Evolutionary conservation across 2,329 filamentous ascomycete genomes (phyloP).

Genomic region (Ophiostoma fasciatum): DNA sequence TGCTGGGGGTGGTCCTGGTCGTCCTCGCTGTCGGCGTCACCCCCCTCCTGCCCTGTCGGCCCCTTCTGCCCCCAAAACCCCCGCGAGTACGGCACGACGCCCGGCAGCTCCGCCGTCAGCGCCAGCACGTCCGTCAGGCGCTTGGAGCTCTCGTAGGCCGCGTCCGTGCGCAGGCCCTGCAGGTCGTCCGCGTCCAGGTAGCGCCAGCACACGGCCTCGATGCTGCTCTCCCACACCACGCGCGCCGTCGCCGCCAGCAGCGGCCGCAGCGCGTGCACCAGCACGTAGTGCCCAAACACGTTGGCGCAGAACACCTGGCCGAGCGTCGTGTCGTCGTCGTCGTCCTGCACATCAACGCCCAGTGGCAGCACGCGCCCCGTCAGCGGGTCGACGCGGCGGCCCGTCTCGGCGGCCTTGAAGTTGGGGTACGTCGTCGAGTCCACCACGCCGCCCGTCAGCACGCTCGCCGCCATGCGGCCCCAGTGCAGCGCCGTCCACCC

Average conservation of each 20-base stretch:
- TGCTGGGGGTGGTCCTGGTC: slow-evolving; percentile 24
- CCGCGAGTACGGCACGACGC: slow-evolving; percentile 39
- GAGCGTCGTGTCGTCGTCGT: slow-evolving; percentile 39
- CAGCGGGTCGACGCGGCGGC: slow-evolving; percentile 26
- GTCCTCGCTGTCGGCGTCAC: slow-evolving; percentile 11
- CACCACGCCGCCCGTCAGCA: slow-evolving; percentile 45
- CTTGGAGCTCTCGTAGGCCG: slow-evolving; percentile 77
- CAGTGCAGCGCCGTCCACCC: slow-evolving; percentile 74
- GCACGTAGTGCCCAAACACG: slow-evolving; percentile 87
- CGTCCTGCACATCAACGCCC: too few relatives aligned
- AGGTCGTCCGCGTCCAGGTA: slow-evolving; percentile 55
- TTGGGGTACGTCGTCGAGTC: slow-evolving; percentile 61
- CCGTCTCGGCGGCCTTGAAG: slow-evolving; percentile 52
- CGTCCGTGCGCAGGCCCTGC: slow-evolving; percentile 48
- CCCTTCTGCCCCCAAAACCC: slow-evolving; percentile 40
- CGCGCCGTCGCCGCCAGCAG: slow-evolving; percentile 49
- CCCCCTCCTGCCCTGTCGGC: too few relatives aligned
- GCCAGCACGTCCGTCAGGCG: slow-evolving; percentile 70
- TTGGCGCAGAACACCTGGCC: slow-evolving; percentile 84
- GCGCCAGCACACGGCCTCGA: slow-evolving; percentile 43
- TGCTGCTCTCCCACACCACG: slow-evolving; percentile 75
- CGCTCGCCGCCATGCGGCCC: slow-evolving; percentile 35
- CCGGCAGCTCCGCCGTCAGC: slow-evolving; percentile 56
- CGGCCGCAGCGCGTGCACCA: slow-evolving; percentile 66
- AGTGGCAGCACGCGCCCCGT: too few relatives aligned